A percentile compares a stretch with the other conserved stretches of the same genome.
phyloP scores from a whole-genome alignment of 2,329 filamentous ascomycete genomes.

The Tolypocladium tundrense region DNA sequence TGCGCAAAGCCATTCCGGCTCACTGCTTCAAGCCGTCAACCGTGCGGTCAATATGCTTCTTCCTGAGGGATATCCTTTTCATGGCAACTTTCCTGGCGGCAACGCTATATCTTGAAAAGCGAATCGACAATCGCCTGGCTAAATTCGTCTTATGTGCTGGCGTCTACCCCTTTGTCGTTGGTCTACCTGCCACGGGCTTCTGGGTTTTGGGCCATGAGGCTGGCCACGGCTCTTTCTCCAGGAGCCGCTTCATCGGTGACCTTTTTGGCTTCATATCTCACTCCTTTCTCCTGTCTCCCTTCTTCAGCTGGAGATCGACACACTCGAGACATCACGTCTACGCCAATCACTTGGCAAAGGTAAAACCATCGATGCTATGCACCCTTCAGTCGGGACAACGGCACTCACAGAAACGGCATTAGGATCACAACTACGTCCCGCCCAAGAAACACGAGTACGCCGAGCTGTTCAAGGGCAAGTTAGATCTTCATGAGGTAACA shows the following conservation, averaged over 20 bases:
- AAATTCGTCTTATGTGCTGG: conserved; percentile 3
- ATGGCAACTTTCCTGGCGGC: conserved; percentile 19
- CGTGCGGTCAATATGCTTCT: conserved; percentile 24
- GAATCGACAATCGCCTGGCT: background rate
- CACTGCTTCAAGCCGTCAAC: conserved; percentile 44
- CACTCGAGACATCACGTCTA: conserved; percentile 62
- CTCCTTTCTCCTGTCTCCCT: conserved; percentile 56
- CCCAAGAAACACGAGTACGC: background rate
- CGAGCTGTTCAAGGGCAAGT: background rate
- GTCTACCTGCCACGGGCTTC: conserved; percentile 55
- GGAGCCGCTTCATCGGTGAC: conserved; percentile 46
- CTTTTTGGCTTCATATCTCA: conserved; percentile 54
- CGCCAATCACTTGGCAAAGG: conserved; percentile 57
- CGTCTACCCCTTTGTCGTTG: conserved; percentile 53
- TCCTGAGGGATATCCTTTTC: conserved; percentile 44
- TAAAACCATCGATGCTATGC: conserved; percentile 19
- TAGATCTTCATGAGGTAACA: conserved; percentile 39
- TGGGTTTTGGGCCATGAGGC: conserved; percentile 66
- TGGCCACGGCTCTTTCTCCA: conserved; percentile 59
- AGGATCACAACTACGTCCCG: conserved; percentile 5
- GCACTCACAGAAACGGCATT: conserved; percentile 18
- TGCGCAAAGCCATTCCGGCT: conserved; percentile 38
- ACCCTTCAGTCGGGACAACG: too few relatives aligned
- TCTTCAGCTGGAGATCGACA: conserved; percentile 63
- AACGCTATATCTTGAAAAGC: background rate